Conservation (phyloP, 2,329 filamentous ascomycete genomes). For the Nothophaeocryptopus gaeumannii region DNA sequence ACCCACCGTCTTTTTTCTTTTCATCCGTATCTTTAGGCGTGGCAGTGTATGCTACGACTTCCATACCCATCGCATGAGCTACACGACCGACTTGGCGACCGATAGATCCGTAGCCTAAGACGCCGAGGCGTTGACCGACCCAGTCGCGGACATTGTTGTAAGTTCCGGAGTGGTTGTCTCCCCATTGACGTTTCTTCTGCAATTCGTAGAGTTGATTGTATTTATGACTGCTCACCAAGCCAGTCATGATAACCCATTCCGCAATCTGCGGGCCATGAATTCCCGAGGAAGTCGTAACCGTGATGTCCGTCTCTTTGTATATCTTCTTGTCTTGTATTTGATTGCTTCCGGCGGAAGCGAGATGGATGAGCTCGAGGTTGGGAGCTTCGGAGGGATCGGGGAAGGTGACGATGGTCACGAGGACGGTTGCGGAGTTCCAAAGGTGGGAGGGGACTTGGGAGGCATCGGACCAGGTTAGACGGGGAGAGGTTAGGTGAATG, state of each 20-base stretch:
- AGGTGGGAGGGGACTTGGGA: conserved; percentile 33
- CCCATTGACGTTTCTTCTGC: conserved; percentile 58
- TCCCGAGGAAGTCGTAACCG: conserved; percentile 55
- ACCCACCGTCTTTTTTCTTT: conserved; percentile 62
- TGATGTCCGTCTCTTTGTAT: conserved; percentile 51
- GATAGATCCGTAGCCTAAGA: conserved; percentile 62
- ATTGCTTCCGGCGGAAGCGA: conserved; percentile 58
- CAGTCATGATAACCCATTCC: conserved; percentile 65
- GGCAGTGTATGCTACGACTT: conserved; percentile 72
- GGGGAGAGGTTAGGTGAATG: conserved; percentile 9
- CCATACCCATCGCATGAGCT: conserved; percentile 56
- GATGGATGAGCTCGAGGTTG: conserved; percentile 52
- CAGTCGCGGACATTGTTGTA: conserved; percentile 48
- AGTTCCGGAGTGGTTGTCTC: conserved; percentile 24
- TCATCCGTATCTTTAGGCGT: conserved; percentile 65
- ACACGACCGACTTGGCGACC: conserved; percentile 52
- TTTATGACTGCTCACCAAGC: conserved; percentile 55
- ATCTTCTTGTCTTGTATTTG: conserved; percentile 53
- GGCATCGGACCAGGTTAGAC: conserved; percentile 8
- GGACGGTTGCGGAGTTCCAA: conserved; percentile 45
- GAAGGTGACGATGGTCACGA: conserved; percentile 49
- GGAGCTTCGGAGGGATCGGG: conserved; percentile 41
- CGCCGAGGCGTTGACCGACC: conserved; percentile 58
- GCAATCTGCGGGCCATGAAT: conserved; percentile 64
- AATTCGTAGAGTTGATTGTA: conserved; percentile 55